Evolutionary conservation across 164 flowering plant species (phyloP), one percentile per base, ranked within the genome.

Genomic region (Kingdonia uniflora): DNA sequence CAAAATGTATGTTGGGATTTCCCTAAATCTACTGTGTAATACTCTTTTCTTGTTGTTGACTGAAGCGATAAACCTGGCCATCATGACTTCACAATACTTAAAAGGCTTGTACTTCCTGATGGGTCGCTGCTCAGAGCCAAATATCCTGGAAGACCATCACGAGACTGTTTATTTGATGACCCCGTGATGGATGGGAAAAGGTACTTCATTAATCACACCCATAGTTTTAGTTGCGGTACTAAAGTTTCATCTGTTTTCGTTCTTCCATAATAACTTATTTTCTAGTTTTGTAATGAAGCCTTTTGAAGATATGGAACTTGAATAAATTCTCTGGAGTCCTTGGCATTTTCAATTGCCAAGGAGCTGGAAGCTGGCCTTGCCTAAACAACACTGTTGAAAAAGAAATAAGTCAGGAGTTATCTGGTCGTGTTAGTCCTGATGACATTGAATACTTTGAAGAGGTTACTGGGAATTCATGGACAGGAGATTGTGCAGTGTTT

Each of bases 251-350:
- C 21, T 47, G 21, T 21, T 47, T 11, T 21, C 12, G 3, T 19
- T 44, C 48, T 8, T 24, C 23, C 38, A 49, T 26, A 14, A 12
- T 38, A 40, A 16, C 19, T 23, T 44, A 17, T 37, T 11, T 23
- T n/a, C n/a, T n/a, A 16, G 14, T 49, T 26, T 22, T 23, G 11
- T 13, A 16, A 25, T 59, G 53, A 51, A 76, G 85, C 58, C 80
- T 82, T 63, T 65, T 82, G 57, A 80, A 82, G 73, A 72, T 82
- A 33, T 82, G 90, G 89, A 82, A 82, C 60, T 47, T 82, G 71
- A 80, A 83, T 72, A 66, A 72, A 48, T 64, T 58, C 37, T 73
- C 78, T 45, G 85, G 84, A 64, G 78, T 83, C 42, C 23, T 83
- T 12, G 84, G 85, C 25, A 58, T 80, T 39, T 83, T 80, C 67